Evolutionary conservation across 116 monocot genomes (phyloP).

Genomic region (Papilionanthe hybrid): DNA sequence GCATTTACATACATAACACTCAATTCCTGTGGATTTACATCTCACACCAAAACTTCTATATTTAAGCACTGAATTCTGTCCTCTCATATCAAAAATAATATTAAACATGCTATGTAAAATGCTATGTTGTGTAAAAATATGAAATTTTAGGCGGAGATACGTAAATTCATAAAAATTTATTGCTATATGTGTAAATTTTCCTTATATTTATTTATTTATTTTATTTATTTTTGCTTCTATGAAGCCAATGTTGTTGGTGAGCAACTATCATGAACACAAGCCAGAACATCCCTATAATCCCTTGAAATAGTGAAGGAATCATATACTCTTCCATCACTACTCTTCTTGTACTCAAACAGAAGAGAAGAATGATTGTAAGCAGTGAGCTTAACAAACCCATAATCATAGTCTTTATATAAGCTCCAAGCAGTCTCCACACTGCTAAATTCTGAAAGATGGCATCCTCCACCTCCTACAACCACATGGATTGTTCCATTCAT

Average conservation of each 20-base stretch:
- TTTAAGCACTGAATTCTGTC: too few relatives aligned
- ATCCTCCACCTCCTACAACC: constrained; percentile 77
- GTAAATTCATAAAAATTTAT: too few relatives aligned
- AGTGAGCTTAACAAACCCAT: constrained; percentile 76
- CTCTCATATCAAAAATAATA: too few relatives aligned
- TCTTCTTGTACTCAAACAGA: constrained; percentile 82
- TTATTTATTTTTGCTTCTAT: constrained; percentile 10
- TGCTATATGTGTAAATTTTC: too few relatives aligned
- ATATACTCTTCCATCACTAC: constrained; percentile 61
- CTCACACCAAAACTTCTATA: too few relatives aligned
- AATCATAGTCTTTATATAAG: constrained; percentile 55
- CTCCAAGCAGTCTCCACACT: constrained; percentile 47
- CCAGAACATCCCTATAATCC: constrained; percentile 77
- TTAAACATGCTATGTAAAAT: too few relatives aligned
- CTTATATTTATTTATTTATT: too few relatives aligned
- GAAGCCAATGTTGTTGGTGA: constrained; percentile 59
- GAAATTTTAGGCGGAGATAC: too few relatives aligned
- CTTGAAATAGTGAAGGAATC: constrained; percentile 86
- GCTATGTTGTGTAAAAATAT: too few relatives aligned
- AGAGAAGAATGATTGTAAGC: constrained; percentile 82
- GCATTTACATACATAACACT: too few relatives aligned
- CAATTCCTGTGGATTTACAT: too few relatives aligned
- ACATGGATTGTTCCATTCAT: constrained; percentile 87
- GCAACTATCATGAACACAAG: constrained; percentile 77
- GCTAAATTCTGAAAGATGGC: constrained; percentile 60